phyloP scores from a whole-genome alignment of 2,329 filamentous ascomycete species.

The Emergomyces orientalis region DNA sequence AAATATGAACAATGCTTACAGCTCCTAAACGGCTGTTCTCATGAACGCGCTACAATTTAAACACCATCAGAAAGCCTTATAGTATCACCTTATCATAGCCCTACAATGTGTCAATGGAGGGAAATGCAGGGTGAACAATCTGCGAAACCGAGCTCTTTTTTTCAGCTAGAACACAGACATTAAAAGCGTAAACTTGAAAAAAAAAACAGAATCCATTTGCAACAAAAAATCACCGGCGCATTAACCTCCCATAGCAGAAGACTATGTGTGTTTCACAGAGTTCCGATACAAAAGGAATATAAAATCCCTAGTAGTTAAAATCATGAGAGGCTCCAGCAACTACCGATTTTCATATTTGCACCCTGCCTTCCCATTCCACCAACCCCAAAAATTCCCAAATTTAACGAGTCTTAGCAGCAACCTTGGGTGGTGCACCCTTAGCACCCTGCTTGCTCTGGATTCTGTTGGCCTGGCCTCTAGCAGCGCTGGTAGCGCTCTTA shows the following conservation, averaged over 20 bases:
- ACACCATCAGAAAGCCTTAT: neutral
- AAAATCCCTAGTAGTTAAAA: neutral
- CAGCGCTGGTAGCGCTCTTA: constrained; percentile 66
- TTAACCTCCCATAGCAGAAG: constrained; percentile 3
- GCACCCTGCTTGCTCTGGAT: constrained; percentile 95
- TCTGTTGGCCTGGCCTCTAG: constrained; percentile 68
- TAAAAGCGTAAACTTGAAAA: constrained; percentile 3
- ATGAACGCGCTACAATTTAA: neutral
- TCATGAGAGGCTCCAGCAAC: constrained; percentile 3
- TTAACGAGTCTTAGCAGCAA: constrained; percentile 80
- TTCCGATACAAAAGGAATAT: constrained; percentile 1
- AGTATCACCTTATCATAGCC: neutral
- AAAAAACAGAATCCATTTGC: constrained; percentile 3
- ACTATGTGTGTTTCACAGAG: neutral
- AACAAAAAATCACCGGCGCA: neutral
- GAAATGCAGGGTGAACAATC: neutral
- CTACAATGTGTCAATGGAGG: neutral
- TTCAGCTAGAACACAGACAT: constrained; percentile 4
- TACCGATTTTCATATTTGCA: constrained; percentile 4
- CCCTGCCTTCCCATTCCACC: neutral
- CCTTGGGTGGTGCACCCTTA: constrained; percentile 82
- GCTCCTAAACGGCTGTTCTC: neutral
- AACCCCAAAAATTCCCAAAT: neutral
- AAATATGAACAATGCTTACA: neutral
- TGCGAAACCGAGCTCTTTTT: neutral